A percentile compares a stretch with the other conserved stretches of the same genome.
Evolutionary conservation across 2,329 filamentous ascomycete genomes (phyloP).

Genomic region (Penicillium carneum): DNA sequence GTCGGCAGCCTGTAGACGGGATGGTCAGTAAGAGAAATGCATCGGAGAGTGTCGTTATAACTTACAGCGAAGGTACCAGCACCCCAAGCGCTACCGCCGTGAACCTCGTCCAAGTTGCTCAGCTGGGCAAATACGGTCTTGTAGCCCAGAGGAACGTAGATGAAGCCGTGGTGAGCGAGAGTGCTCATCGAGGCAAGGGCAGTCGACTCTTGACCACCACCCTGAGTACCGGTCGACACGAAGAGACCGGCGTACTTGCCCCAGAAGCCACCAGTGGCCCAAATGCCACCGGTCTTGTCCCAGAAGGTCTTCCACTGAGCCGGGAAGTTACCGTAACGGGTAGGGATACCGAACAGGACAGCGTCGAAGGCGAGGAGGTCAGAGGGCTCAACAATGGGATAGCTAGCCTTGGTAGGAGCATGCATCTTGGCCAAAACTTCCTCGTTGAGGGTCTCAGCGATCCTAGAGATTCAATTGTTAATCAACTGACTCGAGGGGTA

Average conservation of each 20-base stretch:
- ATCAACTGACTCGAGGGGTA: neutral
- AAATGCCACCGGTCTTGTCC: constrained; percentile 88
- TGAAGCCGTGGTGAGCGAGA: constrained; percentile 88
- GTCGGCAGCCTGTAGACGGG: constrained; percentile 62
- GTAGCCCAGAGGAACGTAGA: constrained; percentile 95
- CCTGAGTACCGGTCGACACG: constrained; percentile 80
- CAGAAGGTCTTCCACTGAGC: constrained; percentile 88
- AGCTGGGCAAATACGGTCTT: constrained; percentile 76
- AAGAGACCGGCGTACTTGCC: constrained; percentile 94
- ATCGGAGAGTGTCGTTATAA: constrained; percentile 14
- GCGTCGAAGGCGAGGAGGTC: constrained; percentile 79
- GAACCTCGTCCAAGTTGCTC: constrained; percentile 76
- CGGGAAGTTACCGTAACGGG: constrained; percentile 95
- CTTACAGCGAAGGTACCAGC: constrained; percentile 84
- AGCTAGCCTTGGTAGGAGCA: constrained; percentile 76
- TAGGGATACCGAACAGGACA: constrained; percentile 92
- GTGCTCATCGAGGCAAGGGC: constrained; percentile 82
- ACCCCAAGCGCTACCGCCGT: constrained; percentile 89
- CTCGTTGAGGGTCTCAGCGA: constrained; percentile 82
- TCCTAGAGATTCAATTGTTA: constrained; percentile 52
- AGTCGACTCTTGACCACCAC: constrained; percentile 93
- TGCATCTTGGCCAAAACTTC: constrained; percentile 91
- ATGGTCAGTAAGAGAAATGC: constrained; percentile 21
- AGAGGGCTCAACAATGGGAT: constrained; percentile 69
- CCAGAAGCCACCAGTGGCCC: constrained; percentile 76